A percentile compares a stretch with the other conserved stretches of the same genome.
These are phyloP conservation scores for Exophiala xenobiotica DNA, from an alignment of 2,329 filamentous ascomycete genomes.

Conservation along the genomic window DNA sequence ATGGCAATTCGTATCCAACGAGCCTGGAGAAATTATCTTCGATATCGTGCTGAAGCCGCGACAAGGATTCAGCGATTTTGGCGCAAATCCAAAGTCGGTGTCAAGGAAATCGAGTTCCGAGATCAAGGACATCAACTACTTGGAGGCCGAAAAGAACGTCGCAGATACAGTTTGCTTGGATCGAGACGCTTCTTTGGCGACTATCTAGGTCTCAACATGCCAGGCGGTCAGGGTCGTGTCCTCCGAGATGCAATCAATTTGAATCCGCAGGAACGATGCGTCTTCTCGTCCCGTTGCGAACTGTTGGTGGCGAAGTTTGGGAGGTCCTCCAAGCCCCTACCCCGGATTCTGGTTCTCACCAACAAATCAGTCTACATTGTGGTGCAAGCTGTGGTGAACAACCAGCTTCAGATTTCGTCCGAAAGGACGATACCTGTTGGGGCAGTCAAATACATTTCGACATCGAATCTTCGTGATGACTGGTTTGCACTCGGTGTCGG, in stretches of 20 bases:
- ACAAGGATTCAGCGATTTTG: conserved; percentile 94
- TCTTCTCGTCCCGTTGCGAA: conserved; percentile 92
- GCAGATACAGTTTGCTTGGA: conserved; percentile 85
- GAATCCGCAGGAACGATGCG: conserved; percentile 66
- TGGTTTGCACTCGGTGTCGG: conserved; percentile 93
- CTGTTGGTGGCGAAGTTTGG: conserved; percentile 92
- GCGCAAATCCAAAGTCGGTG: conserved; percentile 86
- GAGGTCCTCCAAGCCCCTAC: conserved; percentile 88
- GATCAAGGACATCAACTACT: conserved; percentile 84
- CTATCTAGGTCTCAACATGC: conserved; percentile 84
- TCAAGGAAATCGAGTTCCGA: conserved; percentile 82
- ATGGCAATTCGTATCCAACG: conserved; percentile 98
- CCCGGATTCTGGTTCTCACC: conserved; percentile 81
- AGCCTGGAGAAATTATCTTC: conserved; percentile 93
- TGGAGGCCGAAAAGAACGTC: conserved; percentile 81
- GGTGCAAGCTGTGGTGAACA: conserved; percentile 77
- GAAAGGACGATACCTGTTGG: conserved; percentile 82
- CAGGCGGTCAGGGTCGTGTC: conserved; percentile 74
- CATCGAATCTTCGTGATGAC: conserved; percentile 82
- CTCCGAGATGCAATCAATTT: conserved; percentile 74
- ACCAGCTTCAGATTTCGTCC: conserved; percentile 74
- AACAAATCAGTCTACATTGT: conserved; percentile 86
- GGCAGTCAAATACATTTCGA: conserved; percentile 82
- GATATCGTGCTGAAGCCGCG: conserved; percentile 88
- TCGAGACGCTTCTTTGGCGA: conserved; percentile 92